A percentile compares a stretch with the other conserved stretches of the same genome.
These are phyloP conservation scores for Cornus florida DNA, from an alignment of 148 eudicot genomes.

Conservation along the genomic window DNA sequence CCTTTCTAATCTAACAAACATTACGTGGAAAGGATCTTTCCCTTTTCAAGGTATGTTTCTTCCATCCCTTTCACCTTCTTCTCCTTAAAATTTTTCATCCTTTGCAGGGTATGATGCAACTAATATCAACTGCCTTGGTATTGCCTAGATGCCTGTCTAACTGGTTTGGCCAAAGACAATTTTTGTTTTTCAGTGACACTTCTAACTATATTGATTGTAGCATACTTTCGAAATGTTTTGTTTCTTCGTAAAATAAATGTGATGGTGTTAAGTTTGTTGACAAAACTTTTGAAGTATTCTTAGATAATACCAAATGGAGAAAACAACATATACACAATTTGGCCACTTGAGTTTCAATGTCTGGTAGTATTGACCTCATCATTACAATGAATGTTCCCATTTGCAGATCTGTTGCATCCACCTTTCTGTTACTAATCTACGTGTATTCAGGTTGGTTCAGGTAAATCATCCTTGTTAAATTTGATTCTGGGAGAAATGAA, in stretches of 20 bases:
- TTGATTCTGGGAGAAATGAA: slow-evolving; percentile 79
- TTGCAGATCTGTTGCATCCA: background rate
- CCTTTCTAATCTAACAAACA: too few species aligned
- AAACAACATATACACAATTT: background rate
- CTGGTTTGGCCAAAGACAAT: background rate
- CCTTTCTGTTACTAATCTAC: background rate
- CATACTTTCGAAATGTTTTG: background rate
- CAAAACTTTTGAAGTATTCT: background rate
- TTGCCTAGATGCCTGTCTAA: background rate
- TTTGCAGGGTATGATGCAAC: background rate
- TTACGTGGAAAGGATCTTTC: too few species aligned
- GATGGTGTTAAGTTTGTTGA: background rate
- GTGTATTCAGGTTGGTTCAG: slow-evolving; percentile 83
- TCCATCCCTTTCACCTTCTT: too few species aligned
- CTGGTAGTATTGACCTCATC: background rate
- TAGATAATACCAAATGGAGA: background rate
- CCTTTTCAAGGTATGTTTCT: too few species aligned
- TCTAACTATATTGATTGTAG: background rate
- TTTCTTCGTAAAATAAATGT: background rate
- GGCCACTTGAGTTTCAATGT: background rate
- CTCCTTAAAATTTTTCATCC: too few species aligned
- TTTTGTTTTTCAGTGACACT: background rate
- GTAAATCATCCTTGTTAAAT: slow-evolving; percentile 88
- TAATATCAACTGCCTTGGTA: background rate
- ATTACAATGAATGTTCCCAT: background rate